A percentile compares a stretch with the other conserved stretches of the same genome.
Evolutionary conservation across 306 rosid species (phyloP).

Genomic region (Aeschynomene evenia): DNA sequence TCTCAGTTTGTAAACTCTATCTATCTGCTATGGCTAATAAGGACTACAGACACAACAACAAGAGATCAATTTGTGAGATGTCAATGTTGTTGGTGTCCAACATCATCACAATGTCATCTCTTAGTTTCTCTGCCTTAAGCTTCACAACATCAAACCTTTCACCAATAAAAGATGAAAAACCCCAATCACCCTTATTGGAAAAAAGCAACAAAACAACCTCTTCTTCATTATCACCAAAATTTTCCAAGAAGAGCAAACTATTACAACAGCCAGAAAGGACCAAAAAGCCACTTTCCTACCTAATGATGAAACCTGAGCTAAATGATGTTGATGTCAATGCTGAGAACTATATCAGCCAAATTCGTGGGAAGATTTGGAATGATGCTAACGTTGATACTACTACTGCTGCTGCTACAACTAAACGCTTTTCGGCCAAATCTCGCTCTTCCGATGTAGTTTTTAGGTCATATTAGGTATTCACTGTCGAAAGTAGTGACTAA

Average conservation of each 20-base stretch:
- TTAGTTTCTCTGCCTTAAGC: slow-evolving; percentile 16
- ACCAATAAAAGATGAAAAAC: background rate
- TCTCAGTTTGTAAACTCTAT: background rate
- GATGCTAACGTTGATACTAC: background rate
- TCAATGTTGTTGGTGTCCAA: slow-evolving; percentile 53
- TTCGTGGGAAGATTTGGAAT: background rate
- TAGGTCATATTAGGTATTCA: no score
- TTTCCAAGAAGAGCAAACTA: slow-evolving; percentile 4
- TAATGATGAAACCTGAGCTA: background rate
- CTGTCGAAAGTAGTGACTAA: no score
- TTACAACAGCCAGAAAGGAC: slow-evolving; percentile 28
- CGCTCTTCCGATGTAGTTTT: no score
- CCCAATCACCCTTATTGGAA: background rate
- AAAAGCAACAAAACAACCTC: background rate
- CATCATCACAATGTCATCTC: slow-evolving; percentile 47
- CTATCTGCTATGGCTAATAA: background rate
- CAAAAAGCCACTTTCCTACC: slow-evolving; percentile 21
- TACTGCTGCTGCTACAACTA: background rate
- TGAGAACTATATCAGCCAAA: slow-evolving; percentile 8
- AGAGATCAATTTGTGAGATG: slow-evolving; percentile 17
- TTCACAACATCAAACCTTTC: background rate
- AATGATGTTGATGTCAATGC: slow-evolving; percentile 14
- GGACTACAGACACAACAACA: background rate
- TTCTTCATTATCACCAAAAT: background rate
- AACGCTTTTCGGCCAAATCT: background rate